Evolutionary conservation across 345 rosid genomes (phyloP).

Genomic region (Lagerstroemia speciosa): DNA sequence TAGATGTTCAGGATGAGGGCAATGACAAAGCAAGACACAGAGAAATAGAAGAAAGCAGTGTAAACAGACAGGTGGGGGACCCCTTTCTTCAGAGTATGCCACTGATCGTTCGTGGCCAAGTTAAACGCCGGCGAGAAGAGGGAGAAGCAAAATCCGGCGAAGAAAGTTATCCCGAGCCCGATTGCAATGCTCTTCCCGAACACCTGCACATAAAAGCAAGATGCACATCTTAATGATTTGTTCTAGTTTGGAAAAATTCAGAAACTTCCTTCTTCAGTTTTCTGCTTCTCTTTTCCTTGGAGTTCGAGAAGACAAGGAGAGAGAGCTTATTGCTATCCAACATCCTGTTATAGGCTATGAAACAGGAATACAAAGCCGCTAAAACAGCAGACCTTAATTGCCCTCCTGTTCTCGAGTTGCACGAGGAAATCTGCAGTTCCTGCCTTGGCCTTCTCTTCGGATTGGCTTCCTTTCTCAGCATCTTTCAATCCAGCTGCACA

Average conservation of each 20-base stretch:
- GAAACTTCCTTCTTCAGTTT: neutral
- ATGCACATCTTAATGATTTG: neutral
- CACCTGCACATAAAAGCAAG: conserved; percentile 31
- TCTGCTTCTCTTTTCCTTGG: neutral
- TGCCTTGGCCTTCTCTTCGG: conserved; percentile 28
- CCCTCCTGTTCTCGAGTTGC: conserved; percentile 59
- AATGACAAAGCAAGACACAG: conserved; percentile 45
- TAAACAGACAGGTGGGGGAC: conserved; percentile 62
- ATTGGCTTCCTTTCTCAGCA: conserved; percentile 26
- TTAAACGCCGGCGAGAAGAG: conserved; percentile 88
- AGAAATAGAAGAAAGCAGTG: conserved; percentile 77
- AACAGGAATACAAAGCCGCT: neutral
- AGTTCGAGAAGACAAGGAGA: neutral
- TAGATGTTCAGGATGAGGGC: conserved; percentile 48
- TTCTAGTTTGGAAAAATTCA: neutral
- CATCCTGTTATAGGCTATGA: neutral
- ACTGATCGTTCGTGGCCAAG: conserved; percentile 82
- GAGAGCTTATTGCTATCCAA: neutral
- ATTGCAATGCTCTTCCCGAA: conserved; percentile 56
- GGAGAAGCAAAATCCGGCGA: conserved; percentile 69
- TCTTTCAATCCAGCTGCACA: conserved; percentile 15
- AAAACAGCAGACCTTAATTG: conserved; percentile 73
- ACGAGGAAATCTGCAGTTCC: conserved; percentile 61
- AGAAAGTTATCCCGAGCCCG: conserved; percentile 53
- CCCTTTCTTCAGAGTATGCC: conserved; percentile 59